Base-by-base conservation (phyloP, 306 rosid species). In the Amphicarpaea edgeworthii region DNA sequence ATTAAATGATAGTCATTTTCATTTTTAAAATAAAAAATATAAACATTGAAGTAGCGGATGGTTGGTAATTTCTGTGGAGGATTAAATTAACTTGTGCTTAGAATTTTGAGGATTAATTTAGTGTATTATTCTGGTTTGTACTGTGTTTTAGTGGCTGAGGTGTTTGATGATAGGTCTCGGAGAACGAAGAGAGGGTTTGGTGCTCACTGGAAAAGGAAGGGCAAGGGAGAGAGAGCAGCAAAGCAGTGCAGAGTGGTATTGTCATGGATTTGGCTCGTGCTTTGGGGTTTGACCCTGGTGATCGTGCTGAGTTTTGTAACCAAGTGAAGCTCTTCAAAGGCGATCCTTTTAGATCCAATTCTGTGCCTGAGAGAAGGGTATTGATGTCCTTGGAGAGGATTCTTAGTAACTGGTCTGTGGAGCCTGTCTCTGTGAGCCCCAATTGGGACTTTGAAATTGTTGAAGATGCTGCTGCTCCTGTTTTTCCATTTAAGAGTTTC, bases 211-310 rank as follows among this genome's bases (percentile, higher is more conserved):
- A 83, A 64, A 88, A 83, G 47, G 93, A 86, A 66, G 89, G 86
- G 16, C 40, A 72, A 68, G 82, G 71, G 70, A 78, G 85, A 32
- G 86, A 74, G 38, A 62, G 83, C 3, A 83, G 83, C 38, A 62
- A 62, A 62, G 68, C 47, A 0, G 68, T 62, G 26, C 68, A 62
- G 45, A 62, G 68, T 62, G 68, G 68, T 4, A 85, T 88, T 38
- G 54, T 86, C 47, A 86, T 88, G 90, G 93, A 88, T 68, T 78
- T 88, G 53, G 86, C 87, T 37, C 93, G 90, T 10, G 87, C 87
- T 77, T 78, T 88, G 7, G 89, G 90, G 15, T 68, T 80, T 37
- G 86, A 86, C 12, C 83, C 85, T 0, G 64, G 82, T 38, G 85
- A 88, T 71, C 80, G 75, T 34, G 45, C 51, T 5, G 90, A 86